phyloP scores from a whole-genome alignment of 768 basidiomycete genomes.

The Russula virescens region DNA sequence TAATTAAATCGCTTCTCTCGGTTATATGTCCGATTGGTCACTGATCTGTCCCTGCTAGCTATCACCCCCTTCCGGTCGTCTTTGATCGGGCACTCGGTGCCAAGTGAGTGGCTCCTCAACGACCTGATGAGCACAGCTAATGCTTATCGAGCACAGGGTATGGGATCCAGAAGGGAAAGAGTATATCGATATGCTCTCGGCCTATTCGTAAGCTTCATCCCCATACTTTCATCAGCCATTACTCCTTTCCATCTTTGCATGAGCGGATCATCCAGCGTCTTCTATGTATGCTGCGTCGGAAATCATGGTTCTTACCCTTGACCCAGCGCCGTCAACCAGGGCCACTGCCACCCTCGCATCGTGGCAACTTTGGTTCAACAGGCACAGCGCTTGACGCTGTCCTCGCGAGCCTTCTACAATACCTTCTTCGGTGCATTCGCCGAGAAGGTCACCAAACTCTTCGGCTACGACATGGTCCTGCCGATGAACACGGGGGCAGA shows the following conservation, averaged over 20 bases:
- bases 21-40: not conserved
- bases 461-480: slow-evolving; percentile 91
- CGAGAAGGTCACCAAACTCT: slow-evolving; percentile 72
- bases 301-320: slow-evolving; percentile 1
- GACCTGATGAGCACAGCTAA: slow-evolving; percentile 20
- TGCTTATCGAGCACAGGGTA: slow-evolving; percentile 41
- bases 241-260: slow-evolving; percentile 4
- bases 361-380: slow-evolving; percentile 77
- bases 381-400: slow-evolving; percentile 85
- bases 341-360: slow-evolving; percentile 90
- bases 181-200: slow-evolving; percentile 97
- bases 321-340: slow-evolving; percentile 82
- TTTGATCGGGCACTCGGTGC: slow-evolving; percentile 89
- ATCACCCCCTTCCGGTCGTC: slow-evolving; percentile 92
- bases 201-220: slow-evolving; percentile 73
- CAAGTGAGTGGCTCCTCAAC: slow-evolving; percentile 56
- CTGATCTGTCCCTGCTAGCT: slow-evolving; percentile 45
- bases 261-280: not conserved
- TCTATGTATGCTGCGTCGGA: not conserved
- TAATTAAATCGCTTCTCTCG: slow-evolving; percentile 38
- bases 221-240: slow-evolving; percentile 1
- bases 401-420: slow-evolving; percentile 96
- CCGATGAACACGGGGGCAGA: slow-evolving; percentile 99
- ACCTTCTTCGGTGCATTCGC: slow-evolving; percentile 88
- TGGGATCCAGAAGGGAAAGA: slow-evolving; percentile 95